phyloP scores from a whole-genome alignment of 2,329 filamentous ascomycete species.

The Exophiala bonariae region DNA sequence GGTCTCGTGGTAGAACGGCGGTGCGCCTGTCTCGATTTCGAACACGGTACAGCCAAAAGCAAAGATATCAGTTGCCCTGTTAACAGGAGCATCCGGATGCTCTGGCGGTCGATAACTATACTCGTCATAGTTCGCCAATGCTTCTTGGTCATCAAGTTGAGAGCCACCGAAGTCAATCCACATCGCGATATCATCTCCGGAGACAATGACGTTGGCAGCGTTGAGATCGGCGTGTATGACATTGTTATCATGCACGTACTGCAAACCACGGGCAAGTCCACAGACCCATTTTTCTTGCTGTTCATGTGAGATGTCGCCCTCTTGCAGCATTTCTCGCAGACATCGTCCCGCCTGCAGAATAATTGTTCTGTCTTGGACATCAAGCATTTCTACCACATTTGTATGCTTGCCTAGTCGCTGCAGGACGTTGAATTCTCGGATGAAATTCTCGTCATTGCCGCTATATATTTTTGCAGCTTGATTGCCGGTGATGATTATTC shows the following conservation, averaged over 20 bases:
- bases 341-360: conserved; percentile 1
- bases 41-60: no score
- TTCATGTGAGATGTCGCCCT: no score
- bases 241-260: conserved; percentile 1
- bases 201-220: conserved; percentile 4
- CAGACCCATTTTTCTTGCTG: not conserved
- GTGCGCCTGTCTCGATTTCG: no score
- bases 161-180: conserved; percentile 7
- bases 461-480: no score
- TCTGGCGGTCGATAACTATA: conserved; percentile 4
- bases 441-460: no score
- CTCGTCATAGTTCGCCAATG: conserved; percentile 3
- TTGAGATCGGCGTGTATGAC: conserved; percentile 5
- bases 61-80: conserved; percentile 5
- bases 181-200: not conserved
- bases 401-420: no score
- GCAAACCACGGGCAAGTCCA: conserved; percentile 3
- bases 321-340: no score
- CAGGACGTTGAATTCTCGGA: no score
- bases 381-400: no score
- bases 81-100: no score
- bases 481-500: no score
- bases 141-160: not conserved
- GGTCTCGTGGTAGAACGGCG: no score
- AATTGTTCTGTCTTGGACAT: conserved; percentile 1